phyloP scores from a whole-genome alignment of 208 protist genomes.

The Acanthamoeba triangularis region DNA sequence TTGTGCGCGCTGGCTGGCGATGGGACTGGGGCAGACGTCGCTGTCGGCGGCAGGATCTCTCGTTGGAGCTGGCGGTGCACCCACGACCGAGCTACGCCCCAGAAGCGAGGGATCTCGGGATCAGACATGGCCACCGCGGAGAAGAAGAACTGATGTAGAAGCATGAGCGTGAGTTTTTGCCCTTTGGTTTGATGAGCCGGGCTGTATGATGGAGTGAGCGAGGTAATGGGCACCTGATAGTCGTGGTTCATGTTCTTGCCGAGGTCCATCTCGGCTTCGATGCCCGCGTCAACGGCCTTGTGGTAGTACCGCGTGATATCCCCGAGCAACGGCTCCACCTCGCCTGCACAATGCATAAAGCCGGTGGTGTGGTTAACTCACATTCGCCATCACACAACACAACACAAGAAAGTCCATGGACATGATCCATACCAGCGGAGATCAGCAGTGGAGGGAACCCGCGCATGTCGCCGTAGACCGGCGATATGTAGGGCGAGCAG shows the following conservation, averaged over 20 bases:
- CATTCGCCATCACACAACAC: neutral
- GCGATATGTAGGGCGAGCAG: slow-evolving; percentile 48
- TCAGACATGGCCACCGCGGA: neutral
- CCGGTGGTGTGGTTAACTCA: neutral
- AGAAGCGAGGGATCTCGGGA: slow-evolving; percentile 4
- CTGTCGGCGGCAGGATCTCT: neutral
- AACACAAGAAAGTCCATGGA: too few relatives aligned
- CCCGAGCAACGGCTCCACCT: slow-evolving; percentile 14
- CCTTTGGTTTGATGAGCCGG: too few relatives aligned
- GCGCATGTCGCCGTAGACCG: neutral
- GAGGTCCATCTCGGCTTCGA: slow-evolving; percentile 4
- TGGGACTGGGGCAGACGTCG: neutral
- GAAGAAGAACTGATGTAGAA: neutral
- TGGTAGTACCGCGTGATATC: slow-evolving; percentile 55
- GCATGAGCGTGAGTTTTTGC: too few relatives aligned
- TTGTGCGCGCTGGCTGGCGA: neutral
- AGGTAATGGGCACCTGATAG: neutral
- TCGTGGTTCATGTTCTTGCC: slow-evolving; percentile 69
- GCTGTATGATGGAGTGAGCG: too few relatives aligned
- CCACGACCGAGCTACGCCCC: neutral
- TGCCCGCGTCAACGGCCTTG: neutral
- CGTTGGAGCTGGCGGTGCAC: neutral
- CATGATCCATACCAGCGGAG: neutral
- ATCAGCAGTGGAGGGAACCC: slow-evolving; percentile 13
- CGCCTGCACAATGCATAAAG: neutral